Base-by-base conservation (phyloP, 2,329 filamentous ascomycete species). In the Penicillium concentricum region DNA sequence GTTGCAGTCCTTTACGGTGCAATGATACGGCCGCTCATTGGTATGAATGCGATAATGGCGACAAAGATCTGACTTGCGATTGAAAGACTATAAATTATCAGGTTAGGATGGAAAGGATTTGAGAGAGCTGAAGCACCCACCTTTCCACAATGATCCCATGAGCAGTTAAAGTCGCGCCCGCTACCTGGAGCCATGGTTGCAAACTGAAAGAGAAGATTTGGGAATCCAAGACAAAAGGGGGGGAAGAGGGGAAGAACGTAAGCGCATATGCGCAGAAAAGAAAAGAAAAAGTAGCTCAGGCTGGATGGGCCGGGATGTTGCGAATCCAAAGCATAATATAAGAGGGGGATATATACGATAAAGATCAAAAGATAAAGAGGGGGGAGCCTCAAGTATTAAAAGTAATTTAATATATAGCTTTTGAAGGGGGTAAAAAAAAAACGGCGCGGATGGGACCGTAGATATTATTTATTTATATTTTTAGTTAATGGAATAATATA, bases 31-130 rank as follows among this genome's bases (percentile, higher is more conserved):
- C 46, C 77, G 74, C 60, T 79, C 77, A 62, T 79, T 79, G 61
- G 77, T 79, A 54, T 79, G 77, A 66, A 79, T 79, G 54, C 77
- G 74, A 63, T 75, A 76, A 62, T 79, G 77, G 58, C 77, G 71
- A 63, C 75, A 75, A 39, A 79, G 72, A 65, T 79, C 77, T 22
- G 77, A 79, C 58, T 79, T 79, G 68, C 77, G 75, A 71, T 79
- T 79, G 70, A 79, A 79, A 6, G 76, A 77, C 77, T 79, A 61
- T 46, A 24, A 42, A 58, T 24, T 24, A 54, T 30, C 51, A 39
- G 30, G 37, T 50, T 35, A 54, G 38, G 41, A n/a, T 10, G 26
- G n/a, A 46, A 48, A 22, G 32, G 44, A 49, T 12, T 22, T 32
- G 15, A 16, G 42, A 32, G 18, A 47, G 32, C 39, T 32, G 15